phyloP scores from a whole-genome alignment of 169 alveolate species.

The Plasmodium reichenowi region DNA sequence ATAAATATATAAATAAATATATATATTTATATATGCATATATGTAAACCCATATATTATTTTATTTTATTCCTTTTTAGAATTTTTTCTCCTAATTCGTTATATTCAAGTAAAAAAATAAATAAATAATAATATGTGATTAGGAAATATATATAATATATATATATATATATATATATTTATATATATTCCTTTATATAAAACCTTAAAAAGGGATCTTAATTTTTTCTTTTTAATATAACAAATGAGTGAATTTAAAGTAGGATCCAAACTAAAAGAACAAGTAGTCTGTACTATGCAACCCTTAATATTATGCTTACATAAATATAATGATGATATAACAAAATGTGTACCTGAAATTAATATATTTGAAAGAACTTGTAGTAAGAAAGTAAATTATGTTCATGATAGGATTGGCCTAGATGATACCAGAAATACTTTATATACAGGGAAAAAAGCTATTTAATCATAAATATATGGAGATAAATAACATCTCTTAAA shows the following conservation, averaged over 20 bases:
- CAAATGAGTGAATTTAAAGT: constrained; percentile 76
- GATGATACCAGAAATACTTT: constrained; percentile 90
- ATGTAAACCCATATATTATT: too few relatives aligned
- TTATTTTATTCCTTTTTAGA: too few relatives aligned
- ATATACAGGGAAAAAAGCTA: constrained; percentile 86
- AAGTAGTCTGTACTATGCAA: constrained; percentile 86
- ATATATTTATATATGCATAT: too few relatives aligned
- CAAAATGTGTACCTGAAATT: constrained; percentile 85
- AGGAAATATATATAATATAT: constrained; percentile 1
- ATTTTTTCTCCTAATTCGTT: too few relatives aligned
- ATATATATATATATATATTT: not conserved
- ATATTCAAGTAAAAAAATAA: not conserved
- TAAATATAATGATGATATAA: constrained; percentile 83
- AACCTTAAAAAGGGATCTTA: not conserved
- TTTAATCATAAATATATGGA: not conserved
- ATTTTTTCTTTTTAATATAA: not conserved
- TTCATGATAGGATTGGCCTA: constrained; percentile 90
- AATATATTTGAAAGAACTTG: constrained; percentile 88
- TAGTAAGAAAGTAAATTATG: constrained; percentile 85
- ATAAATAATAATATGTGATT: too few relatives aligned
- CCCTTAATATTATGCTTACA: constrained; percentile 88
- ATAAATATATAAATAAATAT: too few relatives aligned
- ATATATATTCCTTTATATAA: not conserved
- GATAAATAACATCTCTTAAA: too few relatives aligned
- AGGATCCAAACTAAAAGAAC: constrained; percentile 76